Percentiles rank a stretch among this genome's conserved stretches.
Conservation (phyloP, 2,329 filamentous ascomycete genomes). For the Fusarium pilosicola region DNA sequence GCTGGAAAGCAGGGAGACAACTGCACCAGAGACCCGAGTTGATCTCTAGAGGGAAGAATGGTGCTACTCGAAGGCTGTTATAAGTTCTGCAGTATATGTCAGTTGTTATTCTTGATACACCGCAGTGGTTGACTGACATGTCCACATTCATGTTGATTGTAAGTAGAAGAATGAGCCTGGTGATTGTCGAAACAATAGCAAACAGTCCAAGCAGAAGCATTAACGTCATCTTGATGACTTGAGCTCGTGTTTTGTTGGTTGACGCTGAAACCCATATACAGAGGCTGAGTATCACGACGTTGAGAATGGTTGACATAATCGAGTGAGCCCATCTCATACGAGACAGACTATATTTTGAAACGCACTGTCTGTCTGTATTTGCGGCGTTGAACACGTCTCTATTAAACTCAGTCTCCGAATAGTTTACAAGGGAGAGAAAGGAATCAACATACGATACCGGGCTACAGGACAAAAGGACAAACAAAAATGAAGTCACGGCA, state of each 20-base stretch:
- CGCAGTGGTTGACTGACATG: constrained; percentile 43
- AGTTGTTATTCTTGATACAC: not conserved
- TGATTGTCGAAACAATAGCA: constrained; percentile 50
- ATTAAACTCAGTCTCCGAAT: not conserved
- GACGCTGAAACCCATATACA: constrained; percentile 51
- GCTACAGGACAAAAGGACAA: constrained; percentile 35
- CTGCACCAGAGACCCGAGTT: constrained; percentile 56
- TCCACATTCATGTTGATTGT: constrained; percentile 45
- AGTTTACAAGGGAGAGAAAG: not conserved
- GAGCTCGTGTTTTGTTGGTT: constrained; percentile 50
- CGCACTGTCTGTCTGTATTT: constrained; percentile 27
- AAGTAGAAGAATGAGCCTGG: constrained; percentile 51
- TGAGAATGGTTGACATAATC: constrained; percentile 47
- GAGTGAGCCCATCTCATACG: constrained; percentile 50
- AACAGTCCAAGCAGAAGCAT: constrained; percentile 53
- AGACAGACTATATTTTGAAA: constrained; percentile 25
- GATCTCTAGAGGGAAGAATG: constrained; percentile 55
- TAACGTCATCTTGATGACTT: constrained; percentile 49
- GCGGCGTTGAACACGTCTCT: constrained; percentile 37
- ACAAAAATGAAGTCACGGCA: constrained; percentile 32
- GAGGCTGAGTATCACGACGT: constrained; percentile 49
- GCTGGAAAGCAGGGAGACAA: constrained; percentile 54
- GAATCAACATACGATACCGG: constrained; percentile 26
- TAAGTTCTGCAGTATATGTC: constrained; percentile 46
- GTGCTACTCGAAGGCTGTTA: constrained; percentile 49